Base-by-base conservation (phyloP, 176 grass and related monocot genomes). In the Hsuehochloa calcarea region DNA sequence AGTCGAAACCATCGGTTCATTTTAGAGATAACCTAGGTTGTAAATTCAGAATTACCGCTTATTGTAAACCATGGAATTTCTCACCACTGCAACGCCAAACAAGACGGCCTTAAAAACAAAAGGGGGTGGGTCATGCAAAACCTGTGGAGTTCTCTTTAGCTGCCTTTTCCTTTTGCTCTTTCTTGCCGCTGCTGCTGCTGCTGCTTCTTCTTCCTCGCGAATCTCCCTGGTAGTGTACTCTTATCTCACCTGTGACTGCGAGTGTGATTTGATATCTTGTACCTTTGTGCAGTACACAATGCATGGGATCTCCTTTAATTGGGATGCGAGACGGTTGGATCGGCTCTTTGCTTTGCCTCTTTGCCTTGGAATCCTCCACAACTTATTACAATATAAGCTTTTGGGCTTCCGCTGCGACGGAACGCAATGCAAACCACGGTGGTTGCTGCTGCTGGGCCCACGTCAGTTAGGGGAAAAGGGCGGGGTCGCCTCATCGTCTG, bases 301-400 rank as follows among this genome's bases (percentile, higher is more conserved):
- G 47, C 38, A 37, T 72, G 34, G 75, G 80, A 88, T 74, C 66
- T 67, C 10, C 82, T 89, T 89, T 62, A 69, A 17, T 81, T 4
- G 62, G 66, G 82, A 85, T 74, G 84, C 8, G 72, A 37, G 72
- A 29, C 79, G 79, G 65, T 78, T 26, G 79, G 62, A 76, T 81
- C 70, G 50, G 29, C 34, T 20, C 77, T 86, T 52, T 80, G 38
- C 59, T 70, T 84, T 63, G 26, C 11, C 34, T 62, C 17, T 35
- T 35, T 66, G 46, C 73, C 58, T 90, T 15, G 88, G 72, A 86
- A 78, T 82, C 84, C 88, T 62, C 78, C 55, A 10, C 55, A 10
- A 34, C 58, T 44, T 17, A n/a, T n/a, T n/a, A n/a, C n/a, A n/a
- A n/a, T n/a, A n/a, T n/a, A n/a, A n/a, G n/a, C n/a, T n/a, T n/a